Evolutionary conservation across 192 early-diverging fungal genomes (phyloP).

Genomic region (Coemansia sp.): DNA sequence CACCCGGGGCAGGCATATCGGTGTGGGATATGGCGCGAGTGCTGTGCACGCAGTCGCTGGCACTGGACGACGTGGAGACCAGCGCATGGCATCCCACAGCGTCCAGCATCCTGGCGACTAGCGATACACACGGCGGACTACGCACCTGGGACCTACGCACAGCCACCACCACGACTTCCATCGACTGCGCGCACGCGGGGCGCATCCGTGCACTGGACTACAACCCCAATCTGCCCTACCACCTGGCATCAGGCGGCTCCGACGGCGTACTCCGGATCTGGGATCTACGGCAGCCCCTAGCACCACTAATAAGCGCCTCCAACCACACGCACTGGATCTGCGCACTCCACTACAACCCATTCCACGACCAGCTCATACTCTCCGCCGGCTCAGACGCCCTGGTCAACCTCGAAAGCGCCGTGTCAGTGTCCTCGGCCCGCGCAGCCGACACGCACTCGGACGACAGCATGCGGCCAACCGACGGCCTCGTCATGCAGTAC

Average conservation of each 20-base stretch:
- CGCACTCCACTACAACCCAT: constrained; percentile 80
- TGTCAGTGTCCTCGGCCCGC: constrained; percentile 81
- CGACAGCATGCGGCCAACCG: constrained; percentile 49
- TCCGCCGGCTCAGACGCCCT: constrained; percentile 81
- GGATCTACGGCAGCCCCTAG: constrained; percentile 66
- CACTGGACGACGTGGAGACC: constrained; percentile 32
- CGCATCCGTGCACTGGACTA: constrained; percentile 73
- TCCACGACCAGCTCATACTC: constrained; percentile 91
- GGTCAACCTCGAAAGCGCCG: constrained; percentile 83
- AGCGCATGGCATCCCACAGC: constrained; percentile 33
- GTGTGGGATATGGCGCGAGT: constrained; percentile 23
- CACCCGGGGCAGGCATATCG: constrained; percentile 5
- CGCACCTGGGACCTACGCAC: constrained; percentile 72
- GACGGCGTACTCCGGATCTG: constrained; percentile 87
- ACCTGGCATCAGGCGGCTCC: constrained; percentile 82
- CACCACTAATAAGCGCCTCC: constrained; percentile 64
- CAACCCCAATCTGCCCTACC: constrained; percentile 85
- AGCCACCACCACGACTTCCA: constrained; percentile 37
- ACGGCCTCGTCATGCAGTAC: constrained; percentile 84
- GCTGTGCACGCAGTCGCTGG: not conserved
- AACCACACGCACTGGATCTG: constrained; percentile 92
- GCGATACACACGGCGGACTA: constrained; percentile 45
- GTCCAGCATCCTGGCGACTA: constrained; percentile 52
- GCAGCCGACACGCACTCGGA: constrained; percentile 25
- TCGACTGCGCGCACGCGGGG: constrained; percentile 70